A percentile compares a stretch with the other conserved stretches of the same genome.
Evolutionary conservation across 129 eudicot genomes (phyloP).

Genomic region (Tanacetum coccineum): DNA sequence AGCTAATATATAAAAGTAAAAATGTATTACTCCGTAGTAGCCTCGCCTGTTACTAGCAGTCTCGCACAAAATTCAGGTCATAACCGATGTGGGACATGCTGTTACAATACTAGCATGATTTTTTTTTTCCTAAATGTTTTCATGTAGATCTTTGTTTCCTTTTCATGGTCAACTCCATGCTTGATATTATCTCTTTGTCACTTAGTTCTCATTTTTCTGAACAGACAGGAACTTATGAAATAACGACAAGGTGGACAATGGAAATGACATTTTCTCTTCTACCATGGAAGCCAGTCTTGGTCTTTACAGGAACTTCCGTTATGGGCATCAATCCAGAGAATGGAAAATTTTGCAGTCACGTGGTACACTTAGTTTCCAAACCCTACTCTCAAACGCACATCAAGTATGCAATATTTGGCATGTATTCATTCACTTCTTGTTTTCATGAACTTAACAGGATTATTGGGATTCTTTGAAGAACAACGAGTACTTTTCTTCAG

Average conservation of each 20-base stretch:
- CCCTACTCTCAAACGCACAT: background rate
- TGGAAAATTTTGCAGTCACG: constrained; percentile 82
- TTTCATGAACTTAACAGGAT: constrained; percentile 48
- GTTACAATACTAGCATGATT: too few relatives aligned
- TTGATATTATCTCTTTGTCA: background rate
- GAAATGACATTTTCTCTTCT: constrained; percentile 72
- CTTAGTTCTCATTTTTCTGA: constrained; percentile 18
- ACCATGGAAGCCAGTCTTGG: constrained; percentile 93
- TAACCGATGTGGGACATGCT: too few relatives aligned
- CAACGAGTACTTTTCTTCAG: constrained; percentile 77
- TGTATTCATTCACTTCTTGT: background rate
- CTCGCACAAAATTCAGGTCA: too few relatives aligned
- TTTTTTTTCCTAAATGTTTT: background rate
- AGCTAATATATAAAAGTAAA: too few relatives aligned
- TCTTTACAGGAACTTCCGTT: constrained; percentile 94
- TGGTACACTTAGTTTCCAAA: constrained; percentile 37
- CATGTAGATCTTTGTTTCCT: background rate
- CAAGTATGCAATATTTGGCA: constrained; percentile 1
- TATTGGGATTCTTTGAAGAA: constrained; percentile 86
- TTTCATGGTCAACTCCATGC: background rate
- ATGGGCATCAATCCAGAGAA: constrained; percentile 92
- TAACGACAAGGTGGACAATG: constrained; percentile 96
- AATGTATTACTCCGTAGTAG: too few relatives aligned
- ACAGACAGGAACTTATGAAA: constrained; percentile 91
- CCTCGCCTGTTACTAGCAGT: too few relatives aligned